A percentile compares a stretch with the other conserved stretches of the same genome.
Evolutionary conservation across 2,329 filamentous ascomycete species (phyloP).

Genomic region (Colletotrichum endophyticum): DNA sequence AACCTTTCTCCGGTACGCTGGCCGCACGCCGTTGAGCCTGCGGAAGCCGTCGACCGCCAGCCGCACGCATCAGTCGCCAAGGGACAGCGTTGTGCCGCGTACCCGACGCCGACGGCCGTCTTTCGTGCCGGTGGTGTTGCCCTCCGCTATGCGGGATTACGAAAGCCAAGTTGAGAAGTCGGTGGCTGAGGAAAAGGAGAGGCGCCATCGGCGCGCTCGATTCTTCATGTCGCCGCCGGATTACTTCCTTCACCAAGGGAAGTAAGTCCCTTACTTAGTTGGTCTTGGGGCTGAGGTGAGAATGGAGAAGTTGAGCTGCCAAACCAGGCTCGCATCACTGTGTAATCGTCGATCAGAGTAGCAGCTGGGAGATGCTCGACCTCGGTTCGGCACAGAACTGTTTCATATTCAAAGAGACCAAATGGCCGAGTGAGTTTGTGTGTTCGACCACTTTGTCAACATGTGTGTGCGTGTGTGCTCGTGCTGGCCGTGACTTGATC

Average conservation of each 20-base stretch:
- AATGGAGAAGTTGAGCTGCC: neutral
- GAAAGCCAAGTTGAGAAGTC: neutral
- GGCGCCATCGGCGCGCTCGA: neutral
- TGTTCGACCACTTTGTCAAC: neutral
- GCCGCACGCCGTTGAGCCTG: neutral
- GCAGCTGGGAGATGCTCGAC: neutral
- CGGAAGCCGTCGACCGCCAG: conserved; percentile 4
- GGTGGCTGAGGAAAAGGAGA: neutral
- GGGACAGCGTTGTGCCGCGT: neutral
- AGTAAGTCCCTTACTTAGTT: neutral
- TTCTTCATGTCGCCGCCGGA: neutral
- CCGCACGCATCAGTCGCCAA: neutral
- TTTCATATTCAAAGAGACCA: neutral
- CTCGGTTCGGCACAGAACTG: neutral
- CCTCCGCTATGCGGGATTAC: neutral
- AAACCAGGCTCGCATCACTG: neutral
- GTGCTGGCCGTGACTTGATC: neutral
- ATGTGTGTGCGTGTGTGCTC: neutral
- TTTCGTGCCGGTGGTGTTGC: neutral
- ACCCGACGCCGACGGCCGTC: conserved; percentile 3
- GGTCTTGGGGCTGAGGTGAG: neutral
- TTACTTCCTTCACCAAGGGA: neutral
- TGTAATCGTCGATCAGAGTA: neutral
- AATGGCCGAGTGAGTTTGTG: neutral
- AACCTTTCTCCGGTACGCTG: neutral